Evolutionary conservation across 169 alveolate genomes (phyloP).

Genomic region (Plasmodium inui): DNA sequence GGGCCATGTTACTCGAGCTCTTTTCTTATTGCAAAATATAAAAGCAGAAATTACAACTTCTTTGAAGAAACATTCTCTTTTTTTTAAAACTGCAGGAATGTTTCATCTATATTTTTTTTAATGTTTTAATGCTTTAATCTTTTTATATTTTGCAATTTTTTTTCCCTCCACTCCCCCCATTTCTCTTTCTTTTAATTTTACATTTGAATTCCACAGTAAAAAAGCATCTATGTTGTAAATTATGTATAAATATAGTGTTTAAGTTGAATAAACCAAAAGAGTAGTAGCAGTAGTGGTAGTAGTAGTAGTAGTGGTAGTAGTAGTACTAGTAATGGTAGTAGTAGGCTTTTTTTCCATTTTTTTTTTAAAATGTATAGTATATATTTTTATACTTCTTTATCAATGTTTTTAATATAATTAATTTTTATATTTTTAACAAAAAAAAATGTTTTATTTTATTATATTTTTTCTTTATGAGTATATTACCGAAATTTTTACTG

Average conservation of each 20-base stretch:
- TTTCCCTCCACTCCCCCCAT: not conserved
- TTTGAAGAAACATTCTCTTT: not conserved
- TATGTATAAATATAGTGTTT: not conserved
- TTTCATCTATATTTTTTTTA: not conserved
- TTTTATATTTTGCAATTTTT: slow-evolving; percentile 9
- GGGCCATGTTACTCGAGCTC: not conserved
- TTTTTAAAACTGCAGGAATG: not conserved
- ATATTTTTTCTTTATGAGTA: not conserved
- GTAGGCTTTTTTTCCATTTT: not conserved
- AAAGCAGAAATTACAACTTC: not conserved
- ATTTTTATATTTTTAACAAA: not conserved
- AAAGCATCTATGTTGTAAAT: not conserved
- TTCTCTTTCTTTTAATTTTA: not conserved
- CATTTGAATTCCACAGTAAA: not conserved
- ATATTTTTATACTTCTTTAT: not conserved
- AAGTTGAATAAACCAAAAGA: not conserved
- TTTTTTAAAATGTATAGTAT: not conserved
- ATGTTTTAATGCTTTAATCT: not conserved
- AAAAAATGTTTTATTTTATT: not conserved
- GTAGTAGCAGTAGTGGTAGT: not conserved
- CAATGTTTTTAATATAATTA: not conserved
- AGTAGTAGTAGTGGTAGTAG: no score
- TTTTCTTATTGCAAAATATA: not conserved
- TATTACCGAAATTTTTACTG: not conserved
- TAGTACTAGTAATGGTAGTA: no score